Base-by-base conservation (phyloP, 2,329 filamentous ascomycete species). In the Ceratocystis harringtonii region DNA sequence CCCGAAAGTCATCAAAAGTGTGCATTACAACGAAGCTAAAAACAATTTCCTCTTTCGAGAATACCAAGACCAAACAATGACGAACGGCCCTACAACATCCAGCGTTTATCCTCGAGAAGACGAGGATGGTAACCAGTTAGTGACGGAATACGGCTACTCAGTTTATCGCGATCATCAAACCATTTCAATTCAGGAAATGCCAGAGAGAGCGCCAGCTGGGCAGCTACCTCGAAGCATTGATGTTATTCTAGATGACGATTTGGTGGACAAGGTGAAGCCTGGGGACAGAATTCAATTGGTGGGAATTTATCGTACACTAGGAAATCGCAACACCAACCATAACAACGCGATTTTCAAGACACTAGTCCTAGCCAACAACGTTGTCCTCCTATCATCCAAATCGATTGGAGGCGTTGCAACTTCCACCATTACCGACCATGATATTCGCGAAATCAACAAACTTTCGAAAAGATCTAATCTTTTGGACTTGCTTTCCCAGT, bases 131-230 rank as follows among this genome's bases (percentile, higher is more conserved):
- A 96, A 97, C 72, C 88, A 92, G 2, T 81, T 99, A 22, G 84
- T 90, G 67, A 99, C 94, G 2, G 94, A 99, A 73, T 99, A 97
- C 74, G 94, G 94, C 28, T 92, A 95, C 77, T 95, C 88, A 74
- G 94, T 88, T 62, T 99, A 96, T 76, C 84, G 92, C 72, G 94
- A 99, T 74, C 94, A 99, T 73, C 94, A 99, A 75, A 96, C 90
- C 17, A 90, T 99, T 68, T 96, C 92, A 0, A 96, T 99, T 70
- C 94, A 99, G 76, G 94, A 99, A 78, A 99, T 99, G 94, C 94
- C 94, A 0, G 94, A 99, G 76, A 82, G 92, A 70, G 94, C 94
- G 1, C 94, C 94, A 64, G 92, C 94, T 67, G 94, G 94, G 64
- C 94, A 97, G 78, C 82, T 99, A 69, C 94, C 94, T 67, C 87